Base-by-base conservation (phyloP, 78 protist species). In the Protostelium mycophagum region DNA sequence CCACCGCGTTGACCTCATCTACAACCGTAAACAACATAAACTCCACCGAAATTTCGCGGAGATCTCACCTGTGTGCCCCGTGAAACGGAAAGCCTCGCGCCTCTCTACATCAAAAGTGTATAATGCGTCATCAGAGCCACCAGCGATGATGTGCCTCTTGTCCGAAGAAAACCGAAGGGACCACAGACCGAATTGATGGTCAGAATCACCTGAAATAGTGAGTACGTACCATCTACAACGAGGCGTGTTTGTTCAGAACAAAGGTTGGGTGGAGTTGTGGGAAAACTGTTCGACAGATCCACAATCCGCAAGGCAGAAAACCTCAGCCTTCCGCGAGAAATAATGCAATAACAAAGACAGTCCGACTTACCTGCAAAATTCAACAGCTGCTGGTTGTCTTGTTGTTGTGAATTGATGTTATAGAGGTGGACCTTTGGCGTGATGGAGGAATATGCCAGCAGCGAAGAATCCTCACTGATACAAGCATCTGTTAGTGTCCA, bases 21-120 rank as follows among this genome's bases (percentile, higher is more conserved):
- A n/a, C n/a, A n/a, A n/a, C n/a, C n/a, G n/a, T n/a, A n/a, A n/a
- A n/a, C n/a, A n/a, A n/a, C n/a, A n/a, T n/a, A n/a, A n/a, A n/a
- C n/a, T n/a, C n/a, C n/a, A n/a, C n/a, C n/a, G n/a, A n/a, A n/a
- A n/a, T n/a, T n/a, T n/a, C n/a, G n/a, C n/a, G n/a, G n/a, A n/a
- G n/a, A n/a, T n/a, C n/a, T n/a, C n/a, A 51, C 16, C 73, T 16
- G 73, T 51, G 73, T 51, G 73, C 16, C 31, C 73, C 73, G 73
- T 51, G 73, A 25, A 51, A 5, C 73, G 5, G 73, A 25, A 51
- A 5, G 31, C 16, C 73, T 51, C 73, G 38, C 16, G 34, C 31
- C 28, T 35, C 25, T 0, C 95, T 34, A 93, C 10, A 63, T 93
- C 95, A 38, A 84, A 89, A n/a, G 87, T 29, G 83, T 90, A 93